A percentile compares a stretch with the other conserved stretches of the same genome.
These are phyloP conservation scores for Stephania japonica DNA, from an alignment of 164 flowering plant species.

Conservation along the genomic window DNA sequence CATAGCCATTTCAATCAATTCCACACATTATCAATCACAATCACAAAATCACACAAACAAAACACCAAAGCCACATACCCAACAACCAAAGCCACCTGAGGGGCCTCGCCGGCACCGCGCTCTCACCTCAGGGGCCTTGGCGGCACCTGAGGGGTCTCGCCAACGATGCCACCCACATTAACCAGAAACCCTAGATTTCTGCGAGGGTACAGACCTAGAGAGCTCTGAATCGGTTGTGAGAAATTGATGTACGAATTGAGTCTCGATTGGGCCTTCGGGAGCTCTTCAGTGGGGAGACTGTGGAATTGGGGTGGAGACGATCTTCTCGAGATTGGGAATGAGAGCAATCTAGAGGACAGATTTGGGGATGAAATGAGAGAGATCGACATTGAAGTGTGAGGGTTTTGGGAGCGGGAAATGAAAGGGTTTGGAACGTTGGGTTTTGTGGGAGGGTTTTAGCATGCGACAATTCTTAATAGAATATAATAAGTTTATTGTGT, in stretches of 20 bases:
- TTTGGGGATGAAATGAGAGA: background rate
- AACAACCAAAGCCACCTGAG: slow-evolving; percentile 75
- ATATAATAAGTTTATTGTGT: too few relatives aligned
- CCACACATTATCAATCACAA: too few relatives aligned
- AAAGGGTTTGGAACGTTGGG: too few relatives aligned
- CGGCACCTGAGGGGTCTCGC: too few relatives aligned
- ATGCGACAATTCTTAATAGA: too few relatives aligned
- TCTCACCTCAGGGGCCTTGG: too few relatives aligned
- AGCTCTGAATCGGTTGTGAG: background rate
- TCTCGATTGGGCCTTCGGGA: background rate
- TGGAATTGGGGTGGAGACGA: background rate
- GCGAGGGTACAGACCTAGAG: background rate
- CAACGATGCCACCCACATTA: slow-evolving; percentile 15
- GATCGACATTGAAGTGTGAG: slow-evolving; percentile 6
- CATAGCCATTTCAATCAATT: too few relatives aligned
- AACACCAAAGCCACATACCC: slow-evolving; percentile 29
- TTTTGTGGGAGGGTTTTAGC: too few relatives aligned
- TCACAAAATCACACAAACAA: background rate
- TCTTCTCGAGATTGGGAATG: background rate
- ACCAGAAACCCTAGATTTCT: background rate
- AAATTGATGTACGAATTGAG: background rate
- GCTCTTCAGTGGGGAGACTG: background rate
- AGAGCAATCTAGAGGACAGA: background rate
- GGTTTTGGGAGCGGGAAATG: background rate
- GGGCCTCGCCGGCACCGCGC: slow-evolving; percentile 67